These are phyloP conservation scores for Sporothrix humicola DNA, from an alignment of 2,329 filamentous ascomycete genomes.

Conservation along the genomic window DNA sequence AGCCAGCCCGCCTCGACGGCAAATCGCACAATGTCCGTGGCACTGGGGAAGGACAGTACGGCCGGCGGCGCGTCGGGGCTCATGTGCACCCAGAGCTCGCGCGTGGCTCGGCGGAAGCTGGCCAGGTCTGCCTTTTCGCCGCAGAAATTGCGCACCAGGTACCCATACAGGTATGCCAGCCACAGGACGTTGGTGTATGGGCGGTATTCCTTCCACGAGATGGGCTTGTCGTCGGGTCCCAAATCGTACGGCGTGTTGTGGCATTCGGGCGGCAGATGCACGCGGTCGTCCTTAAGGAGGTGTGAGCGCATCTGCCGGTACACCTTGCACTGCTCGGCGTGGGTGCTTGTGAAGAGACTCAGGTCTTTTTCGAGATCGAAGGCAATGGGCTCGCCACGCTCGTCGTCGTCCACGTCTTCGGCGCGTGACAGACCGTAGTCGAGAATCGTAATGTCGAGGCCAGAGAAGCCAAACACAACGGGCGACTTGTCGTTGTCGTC, in stretches of 20 bases:
- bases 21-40: conserved; percentile 62
- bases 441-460: conserved; percentile 67
- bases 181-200: conserved; percentile 71
- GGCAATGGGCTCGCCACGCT: conserved; percentile 50
- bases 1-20: conserved; percentile 65
- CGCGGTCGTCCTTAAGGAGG: conserved; percentile 57
- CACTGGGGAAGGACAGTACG: conserved; percentile 59
- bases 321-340: conserved; percentile 64
- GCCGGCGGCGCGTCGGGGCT: conserved; percentile 56
- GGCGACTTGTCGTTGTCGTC: conserved; percentile 40
- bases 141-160: conserved; percentile 55
- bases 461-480: conserved; percentile 62
- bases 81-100: conserved; percentile 60
- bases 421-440: conserved; percentile 70
- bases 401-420: conserved; percentile 44
- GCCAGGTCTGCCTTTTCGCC: conserved; percentile 55
- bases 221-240: conserved; percentile 52
- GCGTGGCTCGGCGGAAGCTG: conserved; percentile 55
- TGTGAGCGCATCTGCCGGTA: conserved; percentile 69
- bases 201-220: conserved; percentile 60
- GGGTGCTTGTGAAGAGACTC: conserved; percentile 64
- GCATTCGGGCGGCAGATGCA: conserved; percentile 54
- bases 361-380: conserved; percentile 67
- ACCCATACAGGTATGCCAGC: conserved; percentile 66
- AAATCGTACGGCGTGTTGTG: conserved; percentile 56